These are phyloP conservation scores for Neurospora sp. DNA, from an alignment of 495 filamentous ascomycete genomes.

Conservation along the genomic window DNA sequence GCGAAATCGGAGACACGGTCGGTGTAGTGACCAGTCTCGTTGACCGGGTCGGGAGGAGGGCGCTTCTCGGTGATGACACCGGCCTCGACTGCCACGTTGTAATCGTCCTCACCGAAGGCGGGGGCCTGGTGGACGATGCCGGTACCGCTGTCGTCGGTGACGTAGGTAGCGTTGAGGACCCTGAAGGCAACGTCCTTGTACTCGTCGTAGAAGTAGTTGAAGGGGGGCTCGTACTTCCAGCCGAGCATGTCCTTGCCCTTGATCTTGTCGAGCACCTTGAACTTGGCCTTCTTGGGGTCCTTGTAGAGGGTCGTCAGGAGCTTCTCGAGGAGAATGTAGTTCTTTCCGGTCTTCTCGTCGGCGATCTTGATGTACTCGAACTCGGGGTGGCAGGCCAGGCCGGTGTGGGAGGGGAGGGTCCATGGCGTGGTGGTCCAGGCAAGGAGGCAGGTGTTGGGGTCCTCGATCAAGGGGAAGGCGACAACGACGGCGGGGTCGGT, in stretches of 20 bases:
- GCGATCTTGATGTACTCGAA: constrained; percentile 92
- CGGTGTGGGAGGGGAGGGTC: constrained; percentile 81
- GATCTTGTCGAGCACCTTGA: constrained; percentile 70
- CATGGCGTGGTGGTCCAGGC: constrained; percentile 97
- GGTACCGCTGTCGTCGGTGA: constrained; percentile 85
- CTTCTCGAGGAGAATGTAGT: constrained; percentile 83
- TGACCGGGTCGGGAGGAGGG: constrained; percentile 80
- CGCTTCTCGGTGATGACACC: constrained; percentile 72
- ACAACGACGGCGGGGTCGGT: constrained; percentile 91
- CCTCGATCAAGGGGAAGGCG: constrained; percentile 70
- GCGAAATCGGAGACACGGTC: constrained; percentile 71
- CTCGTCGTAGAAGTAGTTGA: constrained; percentile 87
- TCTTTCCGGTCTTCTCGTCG: constrained; percentile 69
- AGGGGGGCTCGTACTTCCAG: constrained; percentile 86
- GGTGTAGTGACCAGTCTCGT: constrained; percentile 74
- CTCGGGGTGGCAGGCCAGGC: constrained; percentile 73
- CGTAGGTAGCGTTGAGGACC: constrained; percentile 80
- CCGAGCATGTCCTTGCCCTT: constrained; percentile 83
- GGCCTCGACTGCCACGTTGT: constrained; percentile 64
- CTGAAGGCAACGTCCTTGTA: constrained; percentile 94
- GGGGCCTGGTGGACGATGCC: constrained; percentile 95
- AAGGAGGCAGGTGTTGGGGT: constrained; percentile 65
- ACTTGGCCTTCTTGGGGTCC: constrained; percentile 95
- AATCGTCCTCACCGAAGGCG: constrained; percentile 96
- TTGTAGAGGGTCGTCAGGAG: constrained; percentile 84